Conservation (phyloP, 495 filamentous ascomycete species). For the Penicillium riverlandense region DNA sequence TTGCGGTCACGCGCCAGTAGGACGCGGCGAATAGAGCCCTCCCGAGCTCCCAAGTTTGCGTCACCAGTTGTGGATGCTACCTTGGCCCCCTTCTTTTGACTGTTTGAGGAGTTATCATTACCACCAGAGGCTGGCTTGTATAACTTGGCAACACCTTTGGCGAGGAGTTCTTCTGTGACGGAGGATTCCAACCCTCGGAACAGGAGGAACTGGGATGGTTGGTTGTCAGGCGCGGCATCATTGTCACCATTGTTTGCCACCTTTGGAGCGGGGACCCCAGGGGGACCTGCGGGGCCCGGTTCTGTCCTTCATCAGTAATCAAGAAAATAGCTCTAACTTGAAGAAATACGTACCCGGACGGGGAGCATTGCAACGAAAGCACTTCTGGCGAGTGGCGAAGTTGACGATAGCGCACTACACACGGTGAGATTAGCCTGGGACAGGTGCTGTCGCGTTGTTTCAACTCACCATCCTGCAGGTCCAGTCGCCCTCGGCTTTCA, state of each 20-base stretch:
- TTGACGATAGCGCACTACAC: slow-evolving; percentile 65
- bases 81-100: slow-evolving; percentile 51
- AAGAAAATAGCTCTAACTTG: background rate
- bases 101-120: slow-evolving; percentile 11
- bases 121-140: slow-evolving; percentile 42
- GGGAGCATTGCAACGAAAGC: slow-evolving; percentile 68
- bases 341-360: slow-evolving; percentile 51
- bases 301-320: slow-evolving; percentile 16
- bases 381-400: slow-evolving; percentile 59
- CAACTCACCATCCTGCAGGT: slow-evolving; percentile 59
- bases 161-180: slow-evolving; percentile 70
- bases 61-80: slow-evolving; percentile 70
- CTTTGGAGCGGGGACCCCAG: slow-evolving; percentile 26
- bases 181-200: slow-evolving; percentile 67
- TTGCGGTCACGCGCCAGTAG: slow-evolving; percentile 70
- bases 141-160: slow-evolving; percentile 73
- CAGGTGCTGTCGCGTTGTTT: background rate
- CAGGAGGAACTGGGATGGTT: slow-evolving; percentile 74
- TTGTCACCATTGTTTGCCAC: slow-evolving; percentile 66
- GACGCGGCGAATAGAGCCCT: slow-evolving; percentile 69
- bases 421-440: slow-evolving; percentile 1
- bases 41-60: slow-evolving; percentile 65
- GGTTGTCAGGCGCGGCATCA: slow-evolving; percentile 67
- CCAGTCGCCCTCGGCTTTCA: slow-evolving; percentile 65
- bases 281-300: slow-evolving; percentile 17